Base-by-base conservation (phyloP, 2,329 filamentous ascomycete species). In the Aspergillus sp. region DNA sequence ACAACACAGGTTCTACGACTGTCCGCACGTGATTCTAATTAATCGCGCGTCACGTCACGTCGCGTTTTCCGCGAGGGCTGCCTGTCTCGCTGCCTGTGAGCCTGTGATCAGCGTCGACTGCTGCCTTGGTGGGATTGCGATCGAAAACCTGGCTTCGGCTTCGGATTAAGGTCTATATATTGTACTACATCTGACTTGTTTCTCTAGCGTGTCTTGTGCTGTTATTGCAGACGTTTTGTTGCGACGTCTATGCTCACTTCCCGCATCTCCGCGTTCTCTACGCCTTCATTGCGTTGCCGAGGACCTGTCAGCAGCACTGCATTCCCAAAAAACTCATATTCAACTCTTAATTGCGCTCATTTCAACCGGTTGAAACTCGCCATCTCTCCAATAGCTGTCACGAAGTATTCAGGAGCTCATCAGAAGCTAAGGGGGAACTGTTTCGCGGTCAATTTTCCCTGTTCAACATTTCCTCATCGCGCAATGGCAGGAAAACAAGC, bases 401-500 rank as follows among this genome's bases (percentile, higher is more conserved):
- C 19, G 19, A 19, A 4, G 19, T 19, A 19, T 19, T 4, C 19
- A 19, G 19, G 19, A 19, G 19, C 4, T 19, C 4, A 19, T 19
- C 19, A 19, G 19, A 2, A 19, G 19, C 19, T 19, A 19, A 19
- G 19, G 19, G 19, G 19, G 19, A 19, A 19, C 4, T 13, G 7
- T 29, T 7, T 28, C 5, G 36, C 10, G 11, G 7, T 27, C 2
- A 29, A 27, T 13, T 10, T 7, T 30, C 27, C 6, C 11, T 38
- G 28, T 30, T 11, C 9, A 11, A 19, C 34, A 12, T 27, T 36
- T 11, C 13, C 36, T 38, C 11, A 2, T 11, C 7, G 28, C 11
- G 36, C 28, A 13, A 38, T 38, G 36, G 28, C 36, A 8, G 36
- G 55, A 39, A 90, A 88, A 65, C 89, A 95, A 71, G 82, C 86